Base-by-base conservation (phyloP, 768 basidiomycete species). In the Lyophyllum semitale region DNA sequence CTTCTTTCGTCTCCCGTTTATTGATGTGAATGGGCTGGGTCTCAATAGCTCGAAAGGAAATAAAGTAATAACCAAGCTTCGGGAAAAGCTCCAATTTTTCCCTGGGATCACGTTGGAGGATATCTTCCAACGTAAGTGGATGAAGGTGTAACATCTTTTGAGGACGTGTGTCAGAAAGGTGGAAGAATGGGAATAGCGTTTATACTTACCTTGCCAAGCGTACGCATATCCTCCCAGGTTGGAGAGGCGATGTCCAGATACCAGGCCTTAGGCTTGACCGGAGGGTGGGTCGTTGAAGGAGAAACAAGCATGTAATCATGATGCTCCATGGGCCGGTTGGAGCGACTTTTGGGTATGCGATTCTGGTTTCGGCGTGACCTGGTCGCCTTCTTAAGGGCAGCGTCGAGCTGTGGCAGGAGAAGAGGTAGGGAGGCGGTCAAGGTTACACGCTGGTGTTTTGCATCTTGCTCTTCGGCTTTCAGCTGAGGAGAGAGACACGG, bases 121-220 rank as follows among this genome's bases (percentile, higher is more conserved):
- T 92, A 71, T 98, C 95, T 70, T 98, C 95, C 12, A 97, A 77
- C 0, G 95, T 96, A 43, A 98, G 73, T 0, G 95, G 95, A 69
- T 98, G 95, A 0, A 98, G 79, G 58, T 92, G 91, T 23, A 96
- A 75, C 17, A 91, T 72, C 93, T 95, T 62, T 13, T 40, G 41
- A 44, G 33, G 22, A 26, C 17, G 40, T 35, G 17, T 35, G 32
- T 60, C 46, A 26, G 44, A 22, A 32, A 17, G 32, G 18, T 15
- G 37, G 25, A 37, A 13, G 9, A 50, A 46, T 20, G 25, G 32
- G n/a, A 30, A 15, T 32, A 8, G 33, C 9, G 17, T 29, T 18
- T 26, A 18, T 2, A 47, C 77, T 49, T 62, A 87, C 92, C 80
- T 91, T 93, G 41, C 93, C 90, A 46, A 98, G 79, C 6, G 87